Percentiles rank a stretch among this genome's conserved stretches.
Conservation (phyloP, 805 yeast genomes). For the Sugiyamaella floridensis region DNA sequence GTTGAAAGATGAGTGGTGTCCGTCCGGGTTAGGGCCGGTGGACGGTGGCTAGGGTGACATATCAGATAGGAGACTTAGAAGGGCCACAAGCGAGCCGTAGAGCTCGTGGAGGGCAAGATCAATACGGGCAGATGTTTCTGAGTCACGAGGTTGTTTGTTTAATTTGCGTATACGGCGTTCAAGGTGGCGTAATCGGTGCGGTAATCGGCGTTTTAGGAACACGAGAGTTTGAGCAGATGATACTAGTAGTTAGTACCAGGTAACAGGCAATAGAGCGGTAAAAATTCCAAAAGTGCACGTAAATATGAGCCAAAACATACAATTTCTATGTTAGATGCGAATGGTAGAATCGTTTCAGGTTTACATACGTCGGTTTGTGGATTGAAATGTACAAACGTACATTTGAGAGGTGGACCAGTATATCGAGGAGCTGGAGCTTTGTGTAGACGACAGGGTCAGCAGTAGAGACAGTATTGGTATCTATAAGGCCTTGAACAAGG, state of each 20-base stretch:
- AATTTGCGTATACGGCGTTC: neutral
- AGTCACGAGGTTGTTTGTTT: neutral
- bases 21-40: neutral
- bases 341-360: neutral
- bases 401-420: neutral
- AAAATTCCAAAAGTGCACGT: neutral
- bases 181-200: neutral
- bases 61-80: neutral
- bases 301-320: neutral
- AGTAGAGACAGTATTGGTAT: too few relatives aligned
- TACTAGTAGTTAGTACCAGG: neutral
- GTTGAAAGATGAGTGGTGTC: too few relatives aligned
- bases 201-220: neutral
- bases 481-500: too few relatives aligned
- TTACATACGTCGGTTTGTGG: neutral
- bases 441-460: neutral
- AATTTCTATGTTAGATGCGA: neutral
- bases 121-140: neutral
- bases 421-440: neutral
- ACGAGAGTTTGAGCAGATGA: neutral
- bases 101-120: neutral
- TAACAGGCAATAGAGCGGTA: too few relatives aligned
- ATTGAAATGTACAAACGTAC: neutral
- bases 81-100: neutral
- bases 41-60: neutral